phyloP scores from a whole-genome alignment of 805 yeast species.

The Lipomyces yamadae region DNA sequence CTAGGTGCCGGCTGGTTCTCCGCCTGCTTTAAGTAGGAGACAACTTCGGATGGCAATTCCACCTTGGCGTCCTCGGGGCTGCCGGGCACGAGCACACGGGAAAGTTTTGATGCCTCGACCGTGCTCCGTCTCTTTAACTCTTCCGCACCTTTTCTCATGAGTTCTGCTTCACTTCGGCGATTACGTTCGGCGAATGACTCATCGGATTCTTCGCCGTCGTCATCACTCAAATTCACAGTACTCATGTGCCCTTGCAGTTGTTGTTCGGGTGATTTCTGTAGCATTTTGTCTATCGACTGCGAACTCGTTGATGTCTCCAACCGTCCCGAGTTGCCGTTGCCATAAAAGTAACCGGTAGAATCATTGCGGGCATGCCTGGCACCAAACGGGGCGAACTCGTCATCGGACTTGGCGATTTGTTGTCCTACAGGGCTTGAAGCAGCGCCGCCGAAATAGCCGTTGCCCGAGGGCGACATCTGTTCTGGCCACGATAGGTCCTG shows the following conservation, averaged over 20 bases:
- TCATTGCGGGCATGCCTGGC: not conserved
- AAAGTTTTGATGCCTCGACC: not conserved
- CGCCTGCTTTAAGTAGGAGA: constrained; percentile 11
- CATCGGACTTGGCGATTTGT: constrained; percentile 19
- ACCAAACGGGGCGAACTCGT: constrained; percentile 13
- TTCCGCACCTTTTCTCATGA: constrained; percentile 28
- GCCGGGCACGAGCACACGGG: not conserved
- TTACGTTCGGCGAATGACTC: constrained; percentile 19
- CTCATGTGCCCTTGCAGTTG: not conserved
- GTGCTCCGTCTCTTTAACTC: not conserved
- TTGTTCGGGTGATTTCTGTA: constrained; percentile 9
- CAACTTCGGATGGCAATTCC: constrained; percentile 24
- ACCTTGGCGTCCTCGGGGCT: not conserved
- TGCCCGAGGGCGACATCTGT: not conserved
- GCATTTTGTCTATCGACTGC: constrained; percentile 10
- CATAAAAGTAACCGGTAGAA: not conserved
- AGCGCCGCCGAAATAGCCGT: not conserved
- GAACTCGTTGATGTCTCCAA: not conserved
- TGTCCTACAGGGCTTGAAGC: constrained; percentile 6
- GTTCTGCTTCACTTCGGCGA: constrained; percentile 12
- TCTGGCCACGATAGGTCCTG: not conserved
- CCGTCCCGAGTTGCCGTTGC: constrained; percentile 9
- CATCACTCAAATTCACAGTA: not conserved
- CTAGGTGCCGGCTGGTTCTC: constrained; percentile 6
- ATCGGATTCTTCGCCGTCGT: constrained; percentile 5